Conservation (phyloP, 148 eudicot species). For the Salicornia ramosissima region DNA sequence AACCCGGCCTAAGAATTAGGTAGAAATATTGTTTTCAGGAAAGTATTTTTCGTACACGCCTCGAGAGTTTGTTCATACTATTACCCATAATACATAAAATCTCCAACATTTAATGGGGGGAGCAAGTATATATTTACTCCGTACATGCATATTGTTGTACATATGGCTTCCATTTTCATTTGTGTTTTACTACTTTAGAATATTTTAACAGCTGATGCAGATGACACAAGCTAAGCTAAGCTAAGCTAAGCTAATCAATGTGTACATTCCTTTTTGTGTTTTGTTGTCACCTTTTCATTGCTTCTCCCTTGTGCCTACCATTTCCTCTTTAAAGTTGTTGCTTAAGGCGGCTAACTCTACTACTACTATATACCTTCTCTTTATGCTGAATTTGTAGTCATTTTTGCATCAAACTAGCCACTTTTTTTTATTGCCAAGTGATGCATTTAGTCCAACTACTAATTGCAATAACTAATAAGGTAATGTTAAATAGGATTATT, state of each 20-base stretch:
- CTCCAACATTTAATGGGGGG: too few relatives aligned
- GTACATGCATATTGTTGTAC: slow-evolving; percentile 12
- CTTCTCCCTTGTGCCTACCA: background rate
- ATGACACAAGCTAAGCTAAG: background rate
- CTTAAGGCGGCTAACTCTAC: background rate
- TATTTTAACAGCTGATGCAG: slow-evolving; percentile 4
- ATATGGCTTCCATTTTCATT: slow-evolving; percentile 18
- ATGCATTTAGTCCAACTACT: too few relatives aligned
- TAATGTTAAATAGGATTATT: too few relatives aligned
- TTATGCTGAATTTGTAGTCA: background rate
- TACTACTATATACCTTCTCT: background rate
- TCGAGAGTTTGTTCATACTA: too few relatives aligned
- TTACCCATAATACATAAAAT: too few relatives aligned
- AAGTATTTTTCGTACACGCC: too few relatives aligned
- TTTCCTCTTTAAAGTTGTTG: background rate
- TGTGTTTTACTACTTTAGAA: slow-evolving; percentile 11
- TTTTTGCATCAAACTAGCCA: background rate
- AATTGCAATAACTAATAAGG: too few relatives aligned
- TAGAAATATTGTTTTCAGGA: too few relatives aligned
- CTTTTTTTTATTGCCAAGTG: too few relatives aligned
- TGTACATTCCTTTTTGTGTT: background rate
- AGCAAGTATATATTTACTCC: too few relatives aligned
- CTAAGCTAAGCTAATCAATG: too few relatives aligned
- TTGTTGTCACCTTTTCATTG: slow-evolving; percentile 3
- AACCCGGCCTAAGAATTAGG: too few relatives aligned